Base-by-base conservation (phyloP, 352 stramenopile genomes). In the Pythium brachiatum region DNA sequence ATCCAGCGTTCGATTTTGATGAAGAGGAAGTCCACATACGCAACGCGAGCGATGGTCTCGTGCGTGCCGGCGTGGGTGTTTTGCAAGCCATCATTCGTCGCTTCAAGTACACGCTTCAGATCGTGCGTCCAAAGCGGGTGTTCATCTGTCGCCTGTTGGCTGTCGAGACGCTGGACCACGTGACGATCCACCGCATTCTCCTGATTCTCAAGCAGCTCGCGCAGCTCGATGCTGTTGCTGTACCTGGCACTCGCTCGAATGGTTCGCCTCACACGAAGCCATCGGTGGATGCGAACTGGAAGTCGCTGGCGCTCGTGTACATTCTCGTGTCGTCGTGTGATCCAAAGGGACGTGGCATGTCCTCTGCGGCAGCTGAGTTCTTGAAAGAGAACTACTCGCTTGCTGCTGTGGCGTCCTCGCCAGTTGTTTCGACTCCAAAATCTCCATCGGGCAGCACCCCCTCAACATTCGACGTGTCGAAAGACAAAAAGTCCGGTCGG, bases 311-410 rank as follows among this genome's bases (percentile, higher is more conserved):
- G 32, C 53, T 92, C 7, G 82, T 92, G 8, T 88, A 89, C 60
- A 64, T 90, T 29, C 57, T 93, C 2, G 68, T 91, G 21, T 82
- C 86, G 23, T 89, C 79, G 21, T 92, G 81, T 66, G 82, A 95
- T 62, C 82, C 83, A 18, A 89, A 87, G 44, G 83, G 85, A 2
- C 83, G 78, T 68, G 82, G 86, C 1, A 93, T 95, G 82, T 88
- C 79, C 36, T 55, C 81, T 16, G 74, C 79, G 29, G 74, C 78
- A 11, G 82, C 86, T 32, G 79, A 89, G 57, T 95, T 95, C 64
- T 66, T 95, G 5, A 83, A 86, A 27, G 80, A 90, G 39, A 79
- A 83, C 41, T 85, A 75, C 51, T 62, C 41, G 9, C 6, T 50
- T 66, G 15, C 15, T 27, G 38, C 23, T 13, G 15, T 46, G 1